Evolutionary conservation across 345 rosid genomes (phyloP).

Genomic region (Bruguiera gymnorhiza): DNA sequence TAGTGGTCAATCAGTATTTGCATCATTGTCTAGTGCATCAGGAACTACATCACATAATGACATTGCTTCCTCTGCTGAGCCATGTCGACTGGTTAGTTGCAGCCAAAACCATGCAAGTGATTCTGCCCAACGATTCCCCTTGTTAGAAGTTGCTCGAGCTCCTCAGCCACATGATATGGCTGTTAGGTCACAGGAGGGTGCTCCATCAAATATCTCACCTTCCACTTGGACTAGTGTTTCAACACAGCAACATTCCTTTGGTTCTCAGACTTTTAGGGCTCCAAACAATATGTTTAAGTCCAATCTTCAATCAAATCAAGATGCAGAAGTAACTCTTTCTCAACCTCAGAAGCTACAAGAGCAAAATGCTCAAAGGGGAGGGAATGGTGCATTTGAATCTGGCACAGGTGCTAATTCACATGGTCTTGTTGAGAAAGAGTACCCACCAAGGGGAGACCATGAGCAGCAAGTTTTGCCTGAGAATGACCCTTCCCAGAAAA

Average conservation of each 20-base stretch:
- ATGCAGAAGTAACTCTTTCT: constrained; percentile 40
- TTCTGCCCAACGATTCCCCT: constrained; percentile 44
- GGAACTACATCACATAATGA: constrained; percentile 24
- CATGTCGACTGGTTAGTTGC: constrained; percentile 25
- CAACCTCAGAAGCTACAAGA: constrained; percentile 35
- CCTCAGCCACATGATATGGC: constrained; percentile 36
- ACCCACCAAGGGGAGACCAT: constrained; percentile 28
- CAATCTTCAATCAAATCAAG: constrained; percentile 32
- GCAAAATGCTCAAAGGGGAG: constrained; percentile 37
- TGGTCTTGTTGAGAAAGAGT: constrained; percentile 38
- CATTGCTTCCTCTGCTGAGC: constrained; percentile 34
- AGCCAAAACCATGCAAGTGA: constrained; percentile 31
- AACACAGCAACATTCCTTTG: constrained; percentile 36
- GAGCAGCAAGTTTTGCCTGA: constrained; percentile 23
- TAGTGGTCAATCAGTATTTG: constrained; percentile 37
- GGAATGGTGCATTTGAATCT: constrained; percentile 32
- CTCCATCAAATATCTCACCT: constrained; percentile 34
- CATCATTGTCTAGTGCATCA: constrained; percentile 20
- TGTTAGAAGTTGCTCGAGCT: constrained; percentile 43
- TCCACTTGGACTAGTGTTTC: constrained; percentile 41
- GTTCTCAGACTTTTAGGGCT: constrained; percentile 36
- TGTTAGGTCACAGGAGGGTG: constrained; percentile 39
- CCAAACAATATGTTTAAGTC: constrained; percentile 33
- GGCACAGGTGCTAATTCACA: constrained; percentile 34
- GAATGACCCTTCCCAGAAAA: constrained; percentile 25